Evolutionary conservation across 495 filamentous ascomycete genomes (phyloP), one percentile per base, ranked within the genome.

Genomic region (Podospora pseudocomata): DNA sequence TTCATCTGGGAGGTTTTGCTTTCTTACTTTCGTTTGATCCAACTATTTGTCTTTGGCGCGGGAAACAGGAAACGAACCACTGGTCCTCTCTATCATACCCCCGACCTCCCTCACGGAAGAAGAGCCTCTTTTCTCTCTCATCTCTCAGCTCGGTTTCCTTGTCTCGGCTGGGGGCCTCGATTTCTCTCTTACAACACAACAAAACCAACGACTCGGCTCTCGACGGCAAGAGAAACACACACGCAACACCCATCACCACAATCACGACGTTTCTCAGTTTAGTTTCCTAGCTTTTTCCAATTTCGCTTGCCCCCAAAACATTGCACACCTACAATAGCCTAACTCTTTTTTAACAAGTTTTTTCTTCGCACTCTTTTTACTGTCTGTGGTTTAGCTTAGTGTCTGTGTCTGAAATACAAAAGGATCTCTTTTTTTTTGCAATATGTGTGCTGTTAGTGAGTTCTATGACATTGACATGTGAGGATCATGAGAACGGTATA

Each of bases 371-470:
- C 23, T 53, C 59, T 65, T 67, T 49, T 67, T 54, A 28, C 30
- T 61, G 59, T 28, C 30, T 28, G 61, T 49, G 61, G 63, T 66
- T 66, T 68, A 68, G 66, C 64, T 68, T 68, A 68, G 64, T 71
- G 63, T 71, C 54, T 71, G 64, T 71, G 64, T 71, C 54, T 68
- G 65, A 67, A 64, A 68, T 65, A 71, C 68, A 71, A 68, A 68
- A 67, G 34, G 60, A 34, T 57, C 18, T 64, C 54, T 55, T 60
- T 58, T 65, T 62, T 63, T 27, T 53, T 28, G 32, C 16, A 0
- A 32, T 67, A 19, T 30, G 16, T 23, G 59, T 32, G 30, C 23
- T 32, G 30, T 32, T 32, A 32, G 30, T 32, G 30, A 32, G 30
- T 32, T 7, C 7, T 32, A 1, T 32, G 30, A 32, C 30, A 32